These are phyloP conservation scores for Paramyrothecium roridum DNA, from an alignment of 2,329 filamentous ascomycete species.

Conservation along the genomic window DNA sequence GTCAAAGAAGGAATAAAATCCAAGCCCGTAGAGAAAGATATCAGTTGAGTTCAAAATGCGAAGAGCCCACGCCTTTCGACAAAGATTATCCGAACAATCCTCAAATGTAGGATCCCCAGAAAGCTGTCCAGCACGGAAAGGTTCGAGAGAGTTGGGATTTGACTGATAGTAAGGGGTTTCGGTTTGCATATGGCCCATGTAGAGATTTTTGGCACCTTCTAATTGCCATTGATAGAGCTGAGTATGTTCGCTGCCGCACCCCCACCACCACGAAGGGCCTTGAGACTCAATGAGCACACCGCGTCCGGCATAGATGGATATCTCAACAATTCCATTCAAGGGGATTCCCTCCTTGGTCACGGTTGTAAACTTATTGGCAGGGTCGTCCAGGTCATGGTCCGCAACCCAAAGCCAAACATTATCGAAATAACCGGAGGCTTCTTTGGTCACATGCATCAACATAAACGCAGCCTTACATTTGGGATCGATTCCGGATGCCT, in stretches of 20 bases:
- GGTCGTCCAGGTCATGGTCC: constrained; percentile 45
- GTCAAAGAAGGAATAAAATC: constrained; percentile 61
- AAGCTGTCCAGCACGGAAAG: constrained; percentile 20
- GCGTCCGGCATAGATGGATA: constrained; percentile 27
- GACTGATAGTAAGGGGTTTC: constrained; percentile 41
- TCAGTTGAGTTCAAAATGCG: constrained; percentile 49
- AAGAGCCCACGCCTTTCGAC: constrained; percentile 48
- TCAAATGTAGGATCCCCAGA: constrained; percentile 8
- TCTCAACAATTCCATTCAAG: constrained; percentile 12
- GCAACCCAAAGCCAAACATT: constrained; percentile 57
- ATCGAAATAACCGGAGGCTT: constrained; percentile 45
- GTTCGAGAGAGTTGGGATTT: constrained; percentile 37
- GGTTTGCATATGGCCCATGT: constrained; percentile 39
- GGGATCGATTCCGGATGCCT: constrained; percentile 40
- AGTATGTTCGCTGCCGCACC: constrained; percentile 44
- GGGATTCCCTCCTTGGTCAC: constrained; percentile 34
- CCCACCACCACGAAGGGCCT: constrained; percentile 31
- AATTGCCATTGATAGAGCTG: constrained; percentile 35
- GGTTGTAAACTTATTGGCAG: constrained; percentile 35
- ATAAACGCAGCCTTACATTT: constrained; percentile 59
- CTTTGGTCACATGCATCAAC: constrained; percentile 40
- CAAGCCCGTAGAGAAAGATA: constrained; percentile 49
- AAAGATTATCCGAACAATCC: constrained; percentile 19
- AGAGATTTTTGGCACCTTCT: constrained; percentile 27
- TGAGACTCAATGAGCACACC: constrained; percentile 28